Percentiles rank a stretch among this genome's conserved stretches.
Evolutionary conservation across 2,329 filamentous ascomycete species (phyloP).

Genomic region (Pseudocercospora vitis): DNA sequence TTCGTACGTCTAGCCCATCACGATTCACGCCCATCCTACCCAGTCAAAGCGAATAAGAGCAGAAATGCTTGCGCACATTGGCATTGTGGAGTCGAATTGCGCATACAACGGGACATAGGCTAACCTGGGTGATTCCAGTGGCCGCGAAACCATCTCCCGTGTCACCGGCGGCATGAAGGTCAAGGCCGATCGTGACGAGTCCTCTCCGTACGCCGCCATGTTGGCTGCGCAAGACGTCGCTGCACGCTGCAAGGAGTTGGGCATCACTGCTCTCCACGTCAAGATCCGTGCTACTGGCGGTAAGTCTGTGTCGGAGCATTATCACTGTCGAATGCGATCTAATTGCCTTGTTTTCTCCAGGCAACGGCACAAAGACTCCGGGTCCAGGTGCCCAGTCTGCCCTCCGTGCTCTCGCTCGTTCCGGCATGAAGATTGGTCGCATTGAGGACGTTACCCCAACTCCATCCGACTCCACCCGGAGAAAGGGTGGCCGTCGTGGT

Average conservation of each 20-base stretch:
- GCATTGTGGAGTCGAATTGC: constrained; percentile 14
- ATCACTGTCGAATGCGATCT: background rate
- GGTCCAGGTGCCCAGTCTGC: constrained; percentile 98
- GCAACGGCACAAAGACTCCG: constrained; percentile 99
- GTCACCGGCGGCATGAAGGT: constrained; percentile 99
- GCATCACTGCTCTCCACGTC: constrained; percentile 97
- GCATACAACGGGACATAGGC: constrained; percentile 49
- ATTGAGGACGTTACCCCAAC: constrained; percentile 99
- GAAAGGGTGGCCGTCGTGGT: constrained; percentile 99
- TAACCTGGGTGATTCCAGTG: constrained; percentile 77
- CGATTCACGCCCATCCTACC: constrained; percentile 3
- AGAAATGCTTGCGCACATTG: constrained; percentile 11
- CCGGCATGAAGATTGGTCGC: constrained; percentile 99
- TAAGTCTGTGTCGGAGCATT: constrained; percentile 47
- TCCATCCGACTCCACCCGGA: constrained; percentile 97
- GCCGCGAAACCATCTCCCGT: constrained; percentile 99
- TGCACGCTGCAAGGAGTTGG: constrained; percentile 80
- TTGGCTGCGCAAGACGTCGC: constrained; percentile 95
- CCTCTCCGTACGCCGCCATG: constrained; percentile 99
- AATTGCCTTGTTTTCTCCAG: constrained; percentile 43
- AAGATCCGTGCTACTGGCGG: constrained; percentile 99
- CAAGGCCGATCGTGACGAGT: constrained; percentile 99
- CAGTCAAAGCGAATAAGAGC: constrained; percentile 6
- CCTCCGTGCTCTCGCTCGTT: constrained; percentile 96
- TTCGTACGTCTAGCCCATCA: constrained; percentile 42